phyloP scores from a whole-genome alignment of 306 rosid genomes.

The Castanea crenata region DNA sequence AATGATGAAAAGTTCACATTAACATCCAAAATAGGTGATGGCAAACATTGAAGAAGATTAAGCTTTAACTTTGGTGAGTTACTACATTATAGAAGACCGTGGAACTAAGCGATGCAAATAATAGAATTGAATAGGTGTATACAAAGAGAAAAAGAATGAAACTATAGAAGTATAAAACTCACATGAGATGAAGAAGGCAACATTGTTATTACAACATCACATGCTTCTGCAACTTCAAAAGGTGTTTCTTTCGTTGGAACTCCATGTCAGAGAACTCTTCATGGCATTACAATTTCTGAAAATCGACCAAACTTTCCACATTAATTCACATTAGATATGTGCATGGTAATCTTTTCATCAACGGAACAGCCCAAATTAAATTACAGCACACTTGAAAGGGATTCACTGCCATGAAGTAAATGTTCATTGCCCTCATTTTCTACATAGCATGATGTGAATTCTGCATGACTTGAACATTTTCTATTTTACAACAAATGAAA shows the following conservation, averaged over 20 bases:
- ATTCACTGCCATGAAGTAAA: conserved; percentile 9
- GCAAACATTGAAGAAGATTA: conserved; percentile 13
- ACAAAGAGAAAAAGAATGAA: background rate
- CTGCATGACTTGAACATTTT: conserved; percentile 3
- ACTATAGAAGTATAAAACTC: conserved; percentile 29
- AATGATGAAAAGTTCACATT: background rate
- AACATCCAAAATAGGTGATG: conserved; percentile 1
- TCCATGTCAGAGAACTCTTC: conserved; percentile 61
- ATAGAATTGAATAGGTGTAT: background rate
- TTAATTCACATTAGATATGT: conserved; percentile 6
- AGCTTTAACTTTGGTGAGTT: background rate
- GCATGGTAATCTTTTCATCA: conserved; percentile 9
- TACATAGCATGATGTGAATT: conserved; percentile 12
- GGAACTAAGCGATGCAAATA: background rate
- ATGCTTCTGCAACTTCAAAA: conserved; percentile 73
- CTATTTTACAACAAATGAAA: background rate
- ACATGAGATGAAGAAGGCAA: conserved; percentile 91
- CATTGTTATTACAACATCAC: conserved; percentile 91
- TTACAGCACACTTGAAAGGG: conserved; percentile 5
- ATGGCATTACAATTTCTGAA: conserved; percentile 61
- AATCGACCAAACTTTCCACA: background rate
- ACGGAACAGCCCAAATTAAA: background rate
- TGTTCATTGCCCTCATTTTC: conserved; percentile 11
- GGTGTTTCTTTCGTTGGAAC: conserved; percentile 68
- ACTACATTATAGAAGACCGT: background rate